Percentiles rank a stretch among this genome's conserved stretches.
Conservation (phyloP, 1,284 basidiomycete genomes). For the Papiliotrema flavescens region DNA sequence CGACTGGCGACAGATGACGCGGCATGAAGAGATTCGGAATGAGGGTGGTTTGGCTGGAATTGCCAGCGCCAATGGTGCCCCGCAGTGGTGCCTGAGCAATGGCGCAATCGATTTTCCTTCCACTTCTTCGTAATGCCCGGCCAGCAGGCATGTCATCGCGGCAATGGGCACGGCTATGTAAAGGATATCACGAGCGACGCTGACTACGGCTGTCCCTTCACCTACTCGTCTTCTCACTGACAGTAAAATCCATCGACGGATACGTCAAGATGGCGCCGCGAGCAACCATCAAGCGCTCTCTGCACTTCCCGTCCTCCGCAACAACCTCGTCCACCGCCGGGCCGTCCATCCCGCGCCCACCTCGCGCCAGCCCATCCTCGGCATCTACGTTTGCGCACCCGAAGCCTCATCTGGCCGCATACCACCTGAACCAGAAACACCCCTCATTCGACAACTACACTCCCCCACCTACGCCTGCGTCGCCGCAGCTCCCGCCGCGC, state of each 20-base stretch:
- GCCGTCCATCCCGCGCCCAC: not conserved
- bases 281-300: not conserved
- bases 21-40: too few relatives aligned
- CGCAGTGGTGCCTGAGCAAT: not conserved
- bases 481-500: constrained; percentile 39
- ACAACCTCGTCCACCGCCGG: not conserved
- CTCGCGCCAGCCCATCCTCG: not conserved
- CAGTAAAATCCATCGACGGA: not conserved
- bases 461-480: constrained; percentile 18
- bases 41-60: not conserved
- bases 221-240: too few relatives aligned
- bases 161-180: not conserved
- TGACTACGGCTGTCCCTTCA: not conserved
- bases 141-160: not conserved
- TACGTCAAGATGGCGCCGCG: not conserved
- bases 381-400: constrained; percentile 5
- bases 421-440: constrained; percentile 12
- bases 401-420: constrained; percentile 28
- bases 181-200: not conserved
- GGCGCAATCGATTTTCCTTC: constrained; percentile 8
- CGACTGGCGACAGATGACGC: too few relatives aligned
- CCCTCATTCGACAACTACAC: constrained; percentile 4
- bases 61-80: not conserved
- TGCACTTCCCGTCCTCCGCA: not conserved
- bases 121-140: not conserved